Percentiles rank a stretch among this genome's conserved stretches.
phyloP scores from a whole-genome alignment of 2,329 filamentous ascomycete species.

The Amphichorda felina region DNA sequence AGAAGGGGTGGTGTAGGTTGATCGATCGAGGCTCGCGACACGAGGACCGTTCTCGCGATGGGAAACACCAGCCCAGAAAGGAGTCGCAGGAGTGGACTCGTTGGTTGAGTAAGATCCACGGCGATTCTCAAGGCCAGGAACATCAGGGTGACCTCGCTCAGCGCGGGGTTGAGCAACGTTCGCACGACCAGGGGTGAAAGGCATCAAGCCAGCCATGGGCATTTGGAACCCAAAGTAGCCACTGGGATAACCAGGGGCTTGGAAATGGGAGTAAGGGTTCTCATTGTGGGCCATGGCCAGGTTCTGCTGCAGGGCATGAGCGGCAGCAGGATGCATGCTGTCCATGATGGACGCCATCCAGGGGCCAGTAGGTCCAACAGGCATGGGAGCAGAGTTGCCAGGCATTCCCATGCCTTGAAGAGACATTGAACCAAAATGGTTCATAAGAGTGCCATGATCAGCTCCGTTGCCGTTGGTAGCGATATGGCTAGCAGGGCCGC shows the following conservation, averaged over 20 bases:
- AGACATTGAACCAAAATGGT: conserved; percentile 24
- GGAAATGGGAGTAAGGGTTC: conserved; percentile 16
- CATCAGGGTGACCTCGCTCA: conserved; percentile 36
- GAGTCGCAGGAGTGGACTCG: conserved; percentile 54
- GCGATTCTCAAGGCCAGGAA: conserved; percentile 52
- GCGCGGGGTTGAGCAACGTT: conserved; percentile 30
- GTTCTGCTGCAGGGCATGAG: conserved; percentile 18
- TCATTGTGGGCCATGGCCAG: conserved; percentile 21
- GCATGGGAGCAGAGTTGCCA: conserved; percentile 13
- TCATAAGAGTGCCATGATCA: conserved; percentile 17
- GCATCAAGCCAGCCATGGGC: conserved; percentile 19
- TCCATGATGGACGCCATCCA: conserved; percentile 20
- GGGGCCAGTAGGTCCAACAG: conserved; percentile 19
- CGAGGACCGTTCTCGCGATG: conserved; percentile 47
- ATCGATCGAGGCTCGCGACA: conserved; percentile 47
- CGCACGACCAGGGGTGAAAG: conserved; percentile 40
- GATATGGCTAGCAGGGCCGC: conserved; percentile 11
- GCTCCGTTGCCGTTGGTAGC: conserved; percentile 6
- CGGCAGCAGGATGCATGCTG: conserved; percentile 18
- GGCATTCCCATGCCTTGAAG: conserved; percentile 22
- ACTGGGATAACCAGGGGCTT: conserved; percentile 8
- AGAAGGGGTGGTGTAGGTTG: conserved; percentile 56
- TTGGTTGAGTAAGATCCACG: conserved; percentile 58
- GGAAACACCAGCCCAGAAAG: conserved; percentile 46
- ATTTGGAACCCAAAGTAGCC: conserved; percentile 13